Evolutionary conservation across 2,329 filamentous ascomycete genomes (phyloP).

Genomic region (Monilinia aucupariae): DNA sequence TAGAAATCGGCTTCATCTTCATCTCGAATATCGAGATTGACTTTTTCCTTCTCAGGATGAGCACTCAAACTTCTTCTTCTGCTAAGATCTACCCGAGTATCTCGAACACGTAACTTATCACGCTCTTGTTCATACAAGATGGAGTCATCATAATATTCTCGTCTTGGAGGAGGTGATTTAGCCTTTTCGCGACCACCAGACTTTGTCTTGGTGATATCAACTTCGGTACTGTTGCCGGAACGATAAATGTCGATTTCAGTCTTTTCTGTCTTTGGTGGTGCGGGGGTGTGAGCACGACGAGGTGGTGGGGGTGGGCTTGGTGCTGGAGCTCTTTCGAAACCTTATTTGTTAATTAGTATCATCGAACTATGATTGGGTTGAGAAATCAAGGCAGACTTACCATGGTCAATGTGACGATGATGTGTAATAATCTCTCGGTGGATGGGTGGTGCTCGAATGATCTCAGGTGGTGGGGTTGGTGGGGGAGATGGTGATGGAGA

Average conservation of each 20-base stretch:
- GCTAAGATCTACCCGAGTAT: constrained; percentile 28
- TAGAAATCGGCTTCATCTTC: constrained; percentile 55
- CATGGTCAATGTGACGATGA: constrained; percentile 82
- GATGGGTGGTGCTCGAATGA: constrained; percentile 69
- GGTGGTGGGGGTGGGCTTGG: constrained; percentile 20
- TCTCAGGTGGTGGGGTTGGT: constrained; percentile 40
- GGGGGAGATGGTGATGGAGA: constrained; percentile 30
- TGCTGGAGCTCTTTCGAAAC: constrained; percentile 30
- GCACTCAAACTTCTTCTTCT: constrained; percentile 30
- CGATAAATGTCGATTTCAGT: constrained; percentile 59
- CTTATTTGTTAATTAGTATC: constrained; percentile 22
- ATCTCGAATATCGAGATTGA: constrained; percentile 31
- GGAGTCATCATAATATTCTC: constrained; percentile 57
- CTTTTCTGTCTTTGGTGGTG: constrained; percentile 37
- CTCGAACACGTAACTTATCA: constrained; percentile 36
- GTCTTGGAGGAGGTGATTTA: constrained; percentile 23
- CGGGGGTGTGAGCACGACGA: constrained; percentile 25
- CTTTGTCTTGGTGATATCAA: constrained; percentile 44
- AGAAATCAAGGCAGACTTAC: constrained; percentile 43
- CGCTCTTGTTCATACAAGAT: constrained; percentile 51
- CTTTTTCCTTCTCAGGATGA: constrained; percentile 25
- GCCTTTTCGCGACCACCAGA: constrained; percentile 22
- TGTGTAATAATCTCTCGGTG: constrained; percentile 79
- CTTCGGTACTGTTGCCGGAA: constrained; percentile 49
- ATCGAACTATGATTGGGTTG: background rate